These are phyloP conservation scores for Kazachstania africana DNA, from an alignment of 805 yeast species.

Conservation along the genomic window DNA sequence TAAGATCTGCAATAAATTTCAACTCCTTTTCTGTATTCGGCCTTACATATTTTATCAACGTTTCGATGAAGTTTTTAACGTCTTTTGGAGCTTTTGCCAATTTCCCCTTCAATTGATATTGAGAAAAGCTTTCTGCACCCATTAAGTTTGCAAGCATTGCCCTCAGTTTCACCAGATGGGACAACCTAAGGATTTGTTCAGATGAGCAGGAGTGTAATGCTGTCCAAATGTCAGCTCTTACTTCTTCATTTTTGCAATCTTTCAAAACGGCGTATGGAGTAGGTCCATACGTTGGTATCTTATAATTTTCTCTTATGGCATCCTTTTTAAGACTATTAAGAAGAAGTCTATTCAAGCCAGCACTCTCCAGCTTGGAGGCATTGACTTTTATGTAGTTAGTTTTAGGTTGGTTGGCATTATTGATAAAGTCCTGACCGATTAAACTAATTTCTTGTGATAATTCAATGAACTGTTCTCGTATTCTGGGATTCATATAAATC, in stretches of 20 bases:
- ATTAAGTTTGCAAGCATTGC: constrained; percentile 61
- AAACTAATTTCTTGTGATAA: constrained; percentile 72
- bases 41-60: constrained; percentile 40
- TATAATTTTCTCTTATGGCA: constrained; percentile 30
- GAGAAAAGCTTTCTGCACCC: constrained; percentile 59
- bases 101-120: constrained; percentile 76
- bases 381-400: constrained; percentile 15
- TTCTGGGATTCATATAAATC: constrained; percentile 57
- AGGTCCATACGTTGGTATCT: constrained; percentile 50
- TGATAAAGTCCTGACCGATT: constrained; percentile 62
- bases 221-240: constrained; percentile 64
- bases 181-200: constrained; percentile 49
- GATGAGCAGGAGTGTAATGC: constrained; percentile 55
- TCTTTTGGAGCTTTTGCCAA: constrained; percentile 78
- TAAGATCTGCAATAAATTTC: constrained; percentile 32
- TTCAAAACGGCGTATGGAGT: constrained; percentile 55
- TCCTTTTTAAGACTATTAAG: constrained; percentile 25
- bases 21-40: constrained; percentile 53
- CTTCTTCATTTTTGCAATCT: constrained; percentile 39
- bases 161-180: constrained; percentile 49
- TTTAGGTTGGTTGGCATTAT: constrained; percentile 15
- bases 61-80: constrained; percentile 56
- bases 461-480: constrained; percentile 59
- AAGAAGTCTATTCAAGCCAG: constrained; percentile 11
- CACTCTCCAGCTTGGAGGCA: constrained; percentile 11